Conservation (phyloP, 1,284 basidiomycete genomes). For the Athelia psychrophila region DNA sequence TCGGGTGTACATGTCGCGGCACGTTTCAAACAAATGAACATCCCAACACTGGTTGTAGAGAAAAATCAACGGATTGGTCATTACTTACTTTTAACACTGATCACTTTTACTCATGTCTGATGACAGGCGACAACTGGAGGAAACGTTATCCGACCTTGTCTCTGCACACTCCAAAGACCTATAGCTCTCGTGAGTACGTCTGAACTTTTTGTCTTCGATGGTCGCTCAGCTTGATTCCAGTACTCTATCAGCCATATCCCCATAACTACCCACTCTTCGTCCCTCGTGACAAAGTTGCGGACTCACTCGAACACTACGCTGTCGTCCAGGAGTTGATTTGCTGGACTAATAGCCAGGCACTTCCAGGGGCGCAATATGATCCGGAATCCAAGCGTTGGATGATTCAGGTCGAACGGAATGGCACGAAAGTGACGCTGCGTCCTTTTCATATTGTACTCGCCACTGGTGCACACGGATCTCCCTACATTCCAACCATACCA, state of each 20-base stretch:
- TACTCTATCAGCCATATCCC: constrained; percentile 38
- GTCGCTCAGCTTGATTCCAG: constrained; percentile 18
- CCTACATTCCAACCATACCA: constrained; percentile 24
- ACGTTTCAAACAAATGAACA: constrained; percentile 49
- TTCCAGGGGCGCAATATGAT: constrained; percentile 28
- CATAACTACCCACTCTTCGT: constrained; percentile 34
- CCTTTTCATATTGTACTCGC: constrained; percentile 36
- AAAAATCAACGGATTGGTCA: constrained; percentile 41
- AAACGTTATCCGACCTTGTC: constrained; percentile 47
- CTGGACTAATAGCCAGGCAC: constrained; percentile 28
- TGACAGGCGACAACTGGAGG: constrained; percentile 58
- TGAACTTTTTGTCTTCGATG: neutral
- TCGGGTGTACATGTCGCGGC: constrained; percentile 50
- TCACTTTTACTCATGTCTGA: too few relatives aligned
- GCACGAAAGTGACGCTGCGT: constrained; percentile 21
- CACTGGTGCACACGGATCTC: constrained; percentile 31
- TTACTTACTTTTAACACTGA: too few relatives aligned
- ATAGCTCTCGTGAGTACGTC: constrained; percentile 32
- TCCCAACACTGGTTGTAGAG: constrained; percentile 49
- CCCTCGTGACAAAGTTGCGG: constrained; percentile 33
- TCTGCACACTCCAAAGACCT: constrained; percentile 40
- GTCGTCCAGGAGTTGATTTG: constrained; percentile 31
- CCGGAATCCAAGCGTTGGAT: constrained; percentile 26
- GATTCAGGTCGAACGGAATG: constrained; percentile 24
- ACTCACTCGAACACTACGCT: constrained; percentile 37